These are phyloP conservation scores for Chlorella sorokiniana DNA, from an alignment of 139 green algal species.

Conservation along the genomic window DNA sequence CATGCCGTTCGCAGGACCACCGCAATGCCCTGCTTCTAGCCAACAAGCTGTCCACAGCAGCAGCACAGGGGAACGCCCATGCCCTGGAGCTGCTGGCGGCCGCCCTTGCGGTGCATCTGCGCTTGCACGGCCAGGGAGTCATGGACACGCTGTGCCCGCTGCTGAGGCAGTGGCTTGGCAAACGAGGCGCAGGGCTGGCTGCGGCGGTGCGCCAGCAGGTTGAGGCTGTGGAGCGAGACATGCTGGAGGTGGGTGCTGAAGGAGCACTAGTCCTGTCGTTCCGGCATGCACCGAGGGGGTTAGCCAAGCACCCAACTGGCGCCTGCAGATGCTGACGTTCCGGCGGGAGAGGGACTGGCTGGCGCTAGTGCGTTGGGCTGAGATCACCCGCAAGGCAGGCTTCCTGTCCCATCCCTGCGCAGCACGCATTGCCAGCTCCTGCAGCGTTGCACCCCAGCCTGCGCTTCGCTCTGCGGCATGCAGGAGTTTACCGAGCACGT, in stretches of 20 bases:
- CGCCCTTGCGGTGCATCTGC: not conserved
- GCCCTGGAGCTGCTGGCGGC: slow-evolving; percentile 4
- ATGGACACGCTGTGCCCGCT: slow-evolving; percentile 4
- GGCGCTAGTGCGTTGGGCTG: not conserved
- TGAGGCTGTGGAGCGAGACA: not conserved
- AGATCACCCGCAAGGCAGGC: not conserved
- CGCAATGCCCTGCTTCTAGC: not conserved
- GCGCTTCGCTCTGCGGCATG: too few species aligned
- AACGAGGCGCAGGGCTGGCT: not conserved
- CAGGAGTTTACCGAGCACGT: not conserved
- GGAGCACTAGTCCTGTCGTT: not conserved
- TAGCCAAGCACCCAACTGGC: not conserved
- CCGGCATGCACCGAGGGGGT: too few species aligned
- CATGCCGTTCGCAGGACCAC: too few species aligned
- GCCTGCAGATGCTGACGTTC: slow-evolving; percentile 18
- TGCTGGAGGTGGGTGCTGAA: not conserved
- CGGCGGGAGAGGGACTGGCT: slow-evolving; percentile 11
- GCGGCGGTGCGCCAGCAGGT: not conserved
- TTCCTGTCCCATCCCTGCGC: not conserved
- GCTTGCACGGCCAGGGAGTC: slow-evolving; percentile 1
- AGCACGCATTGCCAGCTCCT: not conserved
- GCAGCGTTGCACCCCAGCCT: too few species aligned
- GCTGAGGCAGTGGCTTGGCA: not conserved
- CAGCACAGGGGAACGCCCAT: slow-evolving; percentile 8
- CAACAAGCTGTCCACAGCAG: not conserved